Evolutionary conservation across 1,284 basidiomycete species (phyloP), one percentile per base, ranked within the genome.

Genomic region (Lentinula novae-zelandiae): DNA sequence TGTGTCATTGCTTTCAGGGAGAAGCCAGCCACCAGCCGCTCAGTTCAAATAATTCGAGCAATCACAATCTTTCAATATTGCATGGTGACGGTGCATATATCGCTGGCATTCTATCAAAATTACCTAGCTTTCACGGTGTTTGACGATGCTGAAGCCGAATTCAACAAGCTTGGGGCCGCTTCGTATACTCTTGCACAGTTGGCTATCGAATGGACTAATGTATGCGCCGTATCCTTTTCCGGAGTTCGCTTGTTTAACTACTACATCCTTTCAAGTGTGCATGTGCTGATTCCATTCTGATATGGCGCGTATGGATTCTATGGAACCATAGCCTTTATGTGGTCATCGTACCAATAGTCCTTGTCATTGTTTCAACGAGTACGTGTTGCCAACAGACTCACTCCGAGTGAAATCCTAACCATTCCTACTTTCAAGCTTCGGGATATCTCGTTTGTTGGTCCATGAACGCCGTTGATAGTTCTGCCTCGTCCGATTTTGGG

Each of bases 71-170:
- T 54, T 10, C 53, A 54, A 42, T 54, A 54, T 27, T 40, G 38
- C 22, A 54, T 54, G 53, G 53, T 54, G 20, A 54, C 53, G 53
- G 53, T 54, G 38, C 53, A 54, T 31, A 39, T 54, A 42, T 54
- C 36, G 17, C 38, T 54, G 17, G 53, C 53, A 27, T 54, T 54
- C 15, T 54, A 31, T 20, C 53, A 54, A 39, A 54, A 54, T 15
- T 54, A 54, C 27, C 10, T 42, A 20, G 53, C 53, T 39, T 54
- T 54, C 22, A 54, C 53, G 6, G 22, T 54, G 17, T 40, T 38
- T 12, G 39, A 42, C 22, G 36, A 54, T 42, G 53, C 53, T 42
- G 20, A 39, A 15, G 20, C 20, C 3, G 53, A 38, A 39, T 54
- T 54, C 53, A 54, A 54, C 22, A 39, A 22, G 22, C 53, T 54